Conservation (phyloP, 176 grass and related monocot species). For the Hsuehochloa calcarea region DNA sequence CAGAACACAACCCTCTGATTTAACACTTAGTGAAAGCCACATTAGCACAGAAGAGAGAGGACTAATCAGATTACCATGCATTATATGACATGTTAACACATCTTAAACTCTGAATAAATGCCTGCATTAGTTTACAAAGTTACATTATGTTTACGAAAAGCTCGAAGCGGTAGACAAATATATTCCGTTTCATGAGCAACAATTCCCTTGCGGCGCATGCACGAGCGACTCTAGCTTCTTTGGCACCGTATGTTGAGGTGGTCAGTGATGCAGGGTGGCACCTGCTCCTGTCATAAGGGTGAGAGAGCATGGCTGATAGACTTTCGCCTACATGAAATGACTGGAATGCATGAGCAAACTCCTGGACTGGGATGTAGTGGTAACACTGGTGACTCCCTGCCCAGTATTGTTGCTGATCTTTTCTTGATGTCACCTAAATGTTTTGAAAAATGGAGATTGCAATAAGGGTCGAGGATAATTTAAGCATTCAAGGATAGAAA, state of each 20-base stretch:
- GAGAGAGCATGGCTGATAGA: conserved; percentile 29
- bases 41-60: not conserved
- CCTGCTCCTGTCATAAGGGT: conserved; percentile 36
- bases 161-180: conserved; percentile 54
- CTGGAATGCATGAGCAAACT: conserved; percentile 51
- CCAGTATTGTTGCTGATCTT: conserved; percentile 63
- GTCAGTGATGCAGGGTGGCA: conserved; percentile 55
- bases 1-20: not conserved
- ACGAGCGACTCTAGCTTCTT: conserved; percentile 49
- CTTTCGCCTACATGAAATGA: conserved; percentile 45
- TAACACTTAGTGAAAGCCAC: not conserved
- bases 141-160: conserved; percentile 35
- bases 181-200: conserved; percentile 65
- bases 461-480: not conserved
- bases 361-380: conserved; percentile 45
- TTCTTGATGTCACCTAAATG: conserved; percentile 55
- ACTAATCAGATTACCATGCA: not conserved
- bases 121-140: not conserved
- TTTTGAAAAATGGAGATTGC: not conserved
- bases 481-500: not conserved
- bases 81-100: not conserved
- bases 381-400: conserved; percentile 19
- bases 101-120: not conserved
- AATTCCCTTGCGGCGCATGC: conserved; percentile 45
- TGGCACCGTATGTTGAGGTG: conserved; percentile 41